Percentiles rank a stretch among this genome's conserved stretches.
Evolutionary conservation across 139 green algal species (phyloP).

Genomic region (Chlorella sp.): DNA sequence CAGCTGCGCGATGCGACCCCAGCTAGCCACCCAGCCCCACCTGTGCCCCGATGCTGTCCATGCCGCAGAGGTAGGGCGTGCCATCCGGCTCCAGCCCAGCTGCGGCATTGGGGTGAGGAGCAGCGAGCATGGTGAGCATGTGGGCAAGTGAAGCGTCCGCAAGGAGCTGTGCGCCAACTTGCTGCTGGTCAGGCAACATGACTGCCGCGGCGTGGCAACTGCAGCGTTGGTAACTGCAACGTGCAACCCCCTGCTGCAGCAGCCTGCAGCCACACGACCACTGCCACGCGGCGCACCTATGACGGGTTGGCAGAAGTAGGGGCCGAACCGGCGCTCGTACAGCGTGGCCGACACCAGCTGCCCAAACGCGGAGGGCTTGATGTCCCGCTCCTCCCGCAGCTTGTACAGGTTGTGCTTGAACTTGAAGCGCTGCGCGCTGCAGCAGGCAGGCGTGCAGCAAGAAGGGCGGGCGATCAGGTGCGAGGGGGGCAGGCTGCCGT

Average conservation of each 20-base stretch:
- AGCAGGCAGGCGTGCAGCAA: not conserved
- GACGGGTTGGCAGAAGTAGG: conserved; percentile 96
- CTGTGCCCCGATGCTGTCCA: conserved; percentile 93
- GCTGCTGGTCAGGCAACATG: too few relatives aligned
- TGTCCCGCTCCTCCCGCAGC: conserved; percentile 95
- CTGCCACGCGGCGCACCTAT: conserved; percentile 64
- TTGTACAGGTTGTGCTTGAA: conserved; percentile 99
- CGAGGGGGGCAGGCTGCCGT: not conserved
- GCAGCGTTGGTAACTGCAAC: too few relatives aligned
- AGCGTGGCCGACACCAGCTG: conserved; percentile 91
- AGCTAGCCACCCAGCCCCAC: too few relatives aligned
- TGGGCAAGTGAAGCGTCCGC: too few relatives aligned
- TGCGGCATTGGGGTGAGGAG: not conserved
- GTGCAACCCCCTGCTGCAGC: too few relatives aligned
- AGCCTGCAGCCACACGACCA: too few relatives aligned
- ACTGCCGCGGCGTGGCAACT: too few relatives aligned
- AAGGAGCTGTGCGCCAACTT: too few relatives aligned
- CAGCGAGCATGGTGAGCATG: not conserved
- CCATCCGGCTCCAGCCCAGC: conserved; percentile 87
- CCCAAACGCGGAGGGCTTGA: conserved; percentile 93
- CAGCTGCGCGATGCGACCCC: too few relatives aligned
- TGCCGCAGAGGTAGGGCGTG: conserved; percentile 93
- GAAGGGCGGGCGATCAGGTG: not conserved
- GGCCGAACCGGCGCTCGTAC: conserved; percentile 89
- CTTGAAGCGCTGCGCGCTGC: conserved; percentile 73